A percentile compares a stretch with the other conserved stretches of the same genome.
phyloP scores from a whole-genome alignment of 495 filamentous ascomycete genomes.

The Chaetomium tenue region DNA sequence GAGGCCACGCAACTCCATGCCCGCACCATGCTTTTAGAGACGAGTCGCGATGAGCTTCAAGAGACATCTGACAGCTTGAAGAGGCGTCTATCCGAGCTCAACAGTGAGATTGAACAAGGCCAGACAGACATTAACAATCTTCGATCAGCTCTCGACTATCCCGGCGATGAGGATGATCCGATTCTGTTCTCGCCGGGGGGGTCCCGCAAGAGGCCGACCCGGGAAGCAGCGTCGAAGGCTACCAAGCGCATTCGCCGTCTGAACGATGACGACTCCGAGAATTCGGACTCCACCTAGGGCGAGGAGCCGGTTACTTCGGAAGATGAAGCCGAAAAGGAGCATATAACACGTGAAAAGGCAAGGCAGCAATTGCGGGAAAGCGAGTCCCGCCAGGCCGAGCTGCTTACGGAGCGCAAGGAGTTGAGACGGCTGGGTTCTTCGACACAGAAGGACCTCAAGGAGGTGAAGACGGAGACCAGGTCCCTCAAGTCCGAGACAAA shows the following conservation, averaged over 20 bases:
- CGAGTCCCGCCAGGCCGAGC: slow-evolving; percentile 7
- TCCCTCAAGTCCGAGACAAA: slow-evolving; percentile 35
- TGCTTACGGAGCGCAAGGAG: slow-evolving; percentile 24
- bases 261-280: neutral
- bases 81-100: neutral
- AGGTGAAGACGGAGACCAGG: slow-evolving; percentile 30
- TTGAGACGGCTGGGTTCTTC: slow-evolving; percentile 37
- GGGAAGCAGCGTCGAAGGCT: neutral
- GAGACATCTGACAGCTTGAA: slow-evolving; percentile 5
- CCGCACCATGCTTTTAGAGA: slow-evolving; percentile 6
- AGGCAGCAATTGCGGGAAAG: slow-evolving; percentile 9
- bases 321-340: slow-evolving; percentile 1
- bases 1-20: slow-evolving; percentile 41
- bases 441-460: neutral
- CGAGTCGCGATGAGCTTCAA: slow-evolving; percentile 38
- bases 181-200: slow-evolving; percentile 43
- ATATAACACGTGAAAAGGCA: slow-evolving; percentile 12
- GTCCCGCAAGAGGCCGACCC: slow-evolving; percentile 29
- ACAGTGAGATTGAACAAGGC: neutral
- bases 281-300: slow-evolving; percentile 7
- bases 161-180: neutral
- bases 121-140: neutral
- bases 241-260: slow-evolving; percentile 7
- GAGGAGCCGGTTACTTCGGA: slow-evolving; percentile 5
- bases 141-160: neutral